These are phyloP conservation scores for Epicoccum nigrum DNA, from an alignment of 2,329 filamentous ascomycete genomes.

Conservation along the genomic window DNA sequence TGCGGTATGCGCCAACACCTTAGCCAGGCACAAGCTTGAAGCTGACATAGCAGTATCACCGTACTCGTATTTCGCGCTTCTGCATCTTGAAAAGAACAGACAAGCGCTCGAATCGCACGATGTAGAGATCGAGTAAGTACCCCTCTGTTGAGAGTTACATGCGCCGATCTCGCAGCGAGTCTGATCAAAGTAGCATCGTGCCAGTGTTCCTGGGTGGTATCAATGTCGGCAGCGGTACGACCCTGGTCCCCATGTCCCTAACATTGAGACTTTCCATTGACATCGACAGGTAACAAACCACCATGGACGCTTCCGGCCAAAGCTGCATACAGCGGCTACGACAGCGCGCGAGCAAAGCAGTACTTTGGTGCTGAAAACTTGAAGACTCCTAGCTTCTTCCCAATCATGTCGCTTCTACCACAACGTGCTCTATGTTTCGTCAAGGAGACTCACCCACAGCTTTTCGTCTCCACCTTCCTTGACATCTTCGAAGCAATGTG, in stretches of 20 bases:
- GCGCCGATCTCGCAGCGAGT: not conserved
- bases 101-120: conserved; percentile 62
- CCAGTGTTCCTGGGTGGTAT: conserved; percentile 69
- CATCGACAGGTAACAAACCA: conserved; percentile 69
- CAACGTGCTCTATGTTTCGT: conserved; percentile 71
- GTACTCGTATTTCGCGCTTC: conserved; percentile 60
- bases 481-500: conserved; percentile 68
- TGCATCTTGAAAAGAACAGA: conserved; percentile 64
- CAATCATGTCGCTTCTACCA: conserved; percentile 62
- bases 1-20: conserved; percentile 57
- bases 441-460: conserved; percentile 61
- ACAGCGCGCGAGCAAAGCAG: conserved; percentile 56
- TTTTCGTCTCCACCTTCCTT: conserved; percentile 60
- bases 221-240: conserved; percentile 50
- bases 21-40: not conserved
- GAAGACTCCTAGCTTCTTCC: conserved; percentile 57
- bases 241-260: conserved; percentile 8
- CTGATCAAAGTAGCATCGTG: conserved; percentile 60
- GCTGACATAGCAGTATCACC: conserved; percentile 63
- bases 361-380: conserved; percentile 57
- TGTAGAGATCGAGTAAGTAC: conserved; percentile 70
- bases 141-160: not conserved
- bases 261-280: not conserved
- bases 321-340: conserved; percentile 62
- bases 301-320: conserved; percentile 76